A percentile compares a stretch with the other conserved stretches of the same genome.
Evolutionary conservation across 2,329 filamentous ascomycete species (phyloP).

Genomic region (Colletotrichum aenigma): DNA sequence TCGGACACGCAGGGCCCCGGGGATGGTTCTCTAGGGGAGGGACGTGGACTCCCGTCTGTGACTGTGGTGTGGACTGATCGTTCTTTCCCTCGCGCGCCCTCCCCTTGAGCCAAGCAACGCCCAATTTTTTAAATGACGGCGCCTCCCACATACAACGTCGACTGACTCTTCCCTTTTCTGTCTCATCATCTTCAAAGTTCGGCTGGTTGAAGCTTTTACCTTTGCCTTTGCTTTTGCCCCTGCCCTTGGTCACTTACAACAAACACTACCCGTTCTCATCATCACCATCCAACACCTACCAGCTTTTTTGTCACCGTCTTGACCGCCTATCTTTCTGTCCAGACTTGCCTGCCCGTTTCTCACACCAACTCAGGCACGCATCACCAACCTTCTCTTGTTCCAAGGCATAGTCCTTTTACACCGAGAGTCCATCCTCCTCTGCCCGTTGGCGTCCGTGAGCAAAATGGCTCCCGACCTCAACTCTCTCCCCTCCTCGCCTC

Average conservation of each 20-base stretch:
- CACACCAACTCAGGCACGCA: neutral
- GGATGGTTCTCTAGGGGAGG: neutral
- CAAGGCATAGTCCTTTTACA: neutral
- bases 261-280: neutral
- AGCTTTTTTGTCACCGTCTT: neutral
- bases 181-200: neutral
- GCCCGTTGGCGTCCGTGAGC: constrained; percentile 3
- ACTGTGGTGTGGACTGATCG: neutral
- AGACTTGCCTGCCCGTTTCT: neutral
- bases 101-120: neutral
- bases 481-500: constrained; percentile 65
- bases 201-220: neutral
- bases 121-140: constrained; percentile 13
- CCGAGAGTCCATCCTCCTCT: neutral
- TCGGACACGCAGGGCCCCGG: constrained; percentile 3
- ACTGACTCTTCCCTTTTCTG: neutral
- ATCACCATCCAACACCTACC: neutral
- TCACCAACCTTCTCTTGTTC: neutral
- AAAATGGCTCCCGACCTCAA: constrained; percentile 77
- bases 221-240: neutral
- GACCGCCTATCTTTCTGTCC: neutral
- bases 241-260: constrained; percentile 9
- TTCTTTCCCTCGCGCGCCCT: neutral
- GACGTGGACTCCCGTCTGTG: neutral
- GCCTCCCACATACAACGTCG: neutral